Percentiles rank a stretch among this genome's conserved stretches.
phyloP scores from a whole-genome alignment of 2,329 filamentous ascomycete species.

The Stachybotrys elegans region DNA sequence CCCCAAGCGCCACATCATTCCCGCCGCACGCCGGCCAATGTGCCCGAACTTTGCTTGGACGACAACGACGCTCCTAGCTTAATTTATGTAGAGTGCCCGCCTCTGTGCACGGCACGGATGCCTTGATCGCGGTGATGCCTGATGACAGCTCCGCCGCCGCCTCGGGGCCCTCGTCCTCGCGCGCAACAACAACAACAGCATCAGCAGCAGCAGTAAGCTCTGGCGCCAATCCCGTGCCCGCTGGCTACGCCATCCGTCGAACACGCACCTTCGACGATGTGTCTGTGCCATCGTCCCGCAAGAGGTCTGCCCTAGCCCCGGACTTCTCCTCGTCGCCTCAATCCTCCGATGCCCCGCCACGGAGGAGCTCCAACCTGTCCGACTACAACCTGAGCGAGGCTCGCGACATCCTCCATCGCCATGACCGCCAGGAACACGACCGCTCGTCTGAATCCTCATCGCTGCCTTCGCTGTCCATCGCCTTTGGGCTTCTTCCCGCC shows the following conservation, averaged over 20 bases:
- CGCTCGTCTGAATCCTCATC: conserved; percentile 52
- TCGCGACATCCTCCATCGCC: conserved; percentile 60
- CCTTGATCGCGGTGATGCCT: conserved; percentile 10
- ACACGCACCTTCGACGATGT: conserved; percentile 33
- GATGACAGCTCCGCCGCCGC: conserved; percentile 11
- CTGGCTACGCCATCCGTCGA: conserved; percentile 35
- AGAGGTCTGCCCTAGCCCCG: not conserved
- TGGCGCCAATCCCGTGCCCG: no score
- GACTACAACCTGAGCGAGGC: conserved; percentile 68
- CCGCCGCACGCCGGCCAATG: no score
- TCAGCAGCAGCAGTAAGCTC: conserved; percentile 7
- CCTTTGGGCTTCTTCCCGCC: conserved; percentile 79
- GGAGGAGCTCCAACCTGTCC: conserved; percentile 69
- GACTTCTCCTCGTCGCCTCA: not conserved
- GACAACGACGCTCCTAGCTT: no score
- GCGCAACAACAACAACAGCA: no score
- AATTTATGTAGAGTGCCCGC: no score
- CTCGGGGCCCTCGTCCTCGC: no score
- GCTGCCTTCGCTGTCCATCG: conserved; percentile 77
- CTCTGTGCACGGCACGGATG: no score
- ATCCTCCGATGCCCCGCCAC: conserved; percentile 5
- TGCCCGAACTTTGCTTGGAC: no score
- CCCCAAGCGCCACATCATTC: no score
- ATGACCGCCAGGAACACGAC: conserved; percentile 28
- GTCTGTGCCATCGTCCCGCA: conserved; percentile 16